A percentile compares a stretch with the other conserved stretches of the same genome.
Evolutionary conservation across 257 asterid species (phyloP).

Genomic region (Vinca minor): DNA sequence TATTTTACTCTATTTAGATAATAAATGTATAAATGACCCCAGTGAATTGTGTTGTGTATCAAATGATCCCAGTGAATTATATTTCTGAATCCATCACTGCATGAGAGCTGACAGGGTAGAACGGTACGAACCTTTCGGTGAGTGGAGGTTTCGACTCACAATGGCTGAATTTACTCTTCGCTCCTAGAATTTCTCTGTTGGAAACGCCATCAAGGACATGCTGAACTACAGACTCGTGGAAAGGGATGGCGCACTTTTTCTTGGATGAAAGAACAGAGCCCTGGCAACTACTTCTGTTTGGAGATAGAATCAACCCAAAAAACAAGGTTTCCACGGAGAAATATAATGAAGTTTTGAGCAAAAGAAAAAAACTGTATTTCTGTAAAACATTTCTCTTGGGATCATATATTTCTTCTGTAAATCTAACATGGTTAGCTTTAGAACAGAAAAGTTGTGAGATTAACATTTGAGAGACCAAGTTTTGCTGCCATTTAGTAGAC

Average conservation of each 20-base stretch:
- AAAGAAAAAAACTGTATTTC: not conserved
- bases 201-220: slow-evolving; percentile 40
- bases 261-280: slow-evolving; percentile 79
- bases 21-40: too few relatives aligned
- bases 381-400: not conserved
- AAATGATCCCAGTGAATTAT: too few relatives aligned
- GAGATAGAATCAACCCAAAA: slow-evolving; percentile 34
- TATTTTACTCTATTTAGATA: too few relatives aligned
- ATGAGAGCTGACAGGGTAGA: slow-evolving; percentile 79
- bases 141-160: slow-evolving; percentile 61
- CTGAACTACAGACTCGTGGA: slow-evolving; percentile 51
- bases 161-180: slow-evolving; percentile 70
- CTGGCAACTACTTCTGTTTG: slow-evolving; percentile 70
- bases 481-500: too few relatives aligned
- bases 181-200: slow-evolving; percentile 54
- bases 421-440: slow-evolving; percentile 12
- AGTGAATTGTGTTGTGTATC: too few relatives aligned
- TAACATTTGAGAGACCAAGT: too few relatives aligned
- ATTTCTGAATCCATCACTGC: too few relatives aligned
- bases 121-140: slow-evolving; percentile 77
- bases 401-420: slow-evolving; percentile 4
- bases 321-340: too few relatives aligned
- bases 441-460: slow-evolving; percentile 2
- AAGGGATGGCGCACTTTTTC: slow-evolving; percentile 56
- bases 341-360: slow-evolving; percentile 7